Conservation (phyloP, 176 grass and related monocot genomes). For the Thinopyrum elongatum region DNA sequence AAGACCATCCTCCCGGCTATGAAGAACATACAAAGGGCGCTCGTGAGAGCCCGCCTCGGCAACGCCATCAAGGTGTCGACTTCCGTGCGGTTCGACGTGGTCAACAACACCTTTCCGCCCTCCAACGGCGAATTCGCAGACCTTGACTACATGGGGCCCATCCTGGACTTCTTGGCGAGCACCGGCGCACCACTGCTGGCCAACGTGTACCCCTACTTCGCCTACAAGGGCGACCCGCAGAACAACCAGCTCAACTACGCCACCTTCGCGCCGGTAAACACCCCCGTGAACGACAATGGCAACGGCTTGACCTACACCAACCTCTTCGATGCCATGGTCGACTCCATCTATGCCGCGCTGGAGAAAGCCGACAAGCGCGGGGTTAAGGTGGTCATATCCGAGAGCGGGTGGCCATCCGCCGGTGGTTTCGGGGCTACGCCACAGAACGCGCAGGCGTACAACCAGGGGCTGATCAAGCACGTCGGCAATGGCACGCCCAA, state of each 20-base stretch:
- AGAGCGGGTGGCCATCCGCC: no score
- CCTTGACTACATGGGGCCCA: constrained; percentile 28
- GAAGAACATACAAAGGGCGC: constrained; percentile 45
- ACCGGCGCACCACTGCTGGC: constrained; percentile 58
- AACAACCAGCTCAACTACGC: constrained; percentile 38
- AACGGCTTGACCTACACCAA: constrained; percentile 33
- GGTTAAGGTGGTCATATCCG: neutral
- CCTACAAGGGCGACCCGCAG: neutral
- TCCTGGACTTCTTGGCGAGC: constrained; percentile 33
- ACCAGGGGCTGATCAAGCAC: no score
- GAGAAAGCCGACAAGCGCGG: constrained; percentile 3
- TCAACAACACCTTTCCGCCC: constrained; percentile 42
- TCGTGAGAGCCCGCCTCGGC: constrained; percentile 21
- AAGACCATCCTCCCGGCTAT: constrained; percentile 60
- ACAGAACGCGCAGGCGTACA: no score
- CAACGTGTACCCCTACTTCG: constrained; percentile 85
- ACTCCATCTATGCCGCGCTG: constrained; percentile 56
- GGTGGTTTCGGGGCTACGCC: no score
- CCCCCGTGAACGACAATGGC: constrained; percentile 42
- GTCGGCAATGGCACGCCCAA: no score
- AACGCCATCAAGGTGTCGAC: constrained; percentile 59
- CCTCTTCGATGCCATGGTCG: constrained; percentile 54
- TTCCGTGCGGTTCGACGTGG: constrained; percentile 22
- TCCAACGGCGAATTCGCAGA: constrained; percentile 36
- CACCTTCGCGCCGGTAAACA: constrained; percentile 31